Base-by-base conservation (phyloP, 2,329 filamentous ascomycete species). In the Meredithiella fracta region DNA sequence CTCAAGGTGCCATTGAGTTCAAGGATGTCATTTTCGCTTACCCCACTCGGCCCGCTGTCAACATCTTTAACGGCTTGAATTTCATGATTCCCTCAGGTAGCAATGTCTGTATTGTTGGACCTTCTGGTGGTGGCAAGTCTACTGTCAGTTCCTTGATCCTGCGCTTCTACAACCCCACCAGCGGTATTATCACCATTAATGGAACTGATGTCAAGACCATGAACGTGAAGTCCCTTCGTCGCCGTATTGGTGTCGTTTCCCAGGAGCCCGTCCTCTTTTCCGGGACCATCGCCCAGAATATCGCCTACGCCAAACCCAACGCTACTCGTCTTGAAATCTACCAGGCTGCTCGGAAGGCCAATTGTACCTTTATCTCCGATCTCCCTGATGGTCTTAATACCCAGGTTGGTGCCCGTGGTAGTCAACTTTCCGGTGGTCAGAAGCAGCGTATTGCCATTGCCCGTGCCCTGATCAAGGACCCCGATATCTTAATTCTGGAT, bases 391-490 rank as follows among this genome's bases (percentile, higher is more conserved):
- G 92, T 3, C 77, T 98, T 5, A 91, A 98, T 65, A 98, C 92
- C 0, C 85, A 86, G 61, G 92, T 95, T 29, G 94, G 94, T 55
- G 85, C 91, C 15, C 79, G 92, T 61, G 92, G 92, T 34, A 90
- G 91, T 1, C 91, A 97, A 68, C 77, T 98, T 0, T 96, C 89
- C 7, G 92, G 92, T 53, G 92, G 92, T 0, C 92, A 98, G 69
- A 97, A 97, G 71, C 92, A 98, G 68, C 84, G 92, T 60, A 97
- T 98, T 63, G 92, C 92, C 38, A 98, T 98, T 67, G 92, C 92
- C 3, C 81, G 94, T 55, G 92, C 92, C 11, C 76, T 98, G 26
- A 82, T 98, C 62, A 97, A 97, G 69, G 80, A 96, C 60, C 94
- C 94, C 0, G 92, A 98, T 69, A 97, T 98, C 60, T 73, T 98